These are phyloP conservation scores for Diaporthe sp. DNA, from an alignment of 2,329 filamentous ascomycete species.

Conservation along the genomic window DNA sequence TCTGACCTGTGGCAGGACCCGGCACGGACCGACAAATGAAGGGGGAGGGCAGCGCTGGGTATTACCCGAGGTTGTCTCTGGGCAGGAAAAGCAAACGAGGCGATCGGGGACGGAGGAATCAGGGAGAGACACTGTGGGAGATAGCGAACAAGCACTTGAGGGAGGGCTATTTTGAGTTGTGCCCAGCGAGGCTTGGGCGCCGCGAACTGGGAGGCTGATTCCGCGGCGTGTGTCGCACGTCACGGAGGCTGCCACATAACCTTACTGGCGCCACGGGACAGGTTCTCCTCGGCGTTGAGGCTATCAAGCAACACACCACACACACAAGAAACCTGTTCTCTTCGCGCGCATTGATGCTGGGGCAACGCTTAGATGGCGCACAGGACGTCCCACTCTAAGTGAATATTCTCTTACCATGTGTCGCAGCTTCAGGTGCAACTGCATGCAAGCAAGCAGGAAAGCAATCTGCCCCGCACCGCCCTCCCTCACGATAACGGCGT, in stretches of 20 bases:
- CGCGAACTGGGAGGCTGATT: background rate
- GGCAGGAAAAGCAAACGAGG: no score
- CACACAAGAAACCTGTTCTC: background rate
- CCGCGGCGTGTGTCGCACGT: background rate
- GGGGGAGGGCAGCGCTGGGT: background rate
- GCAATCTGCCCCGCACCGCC: background rate
- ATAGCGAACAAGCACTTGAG: background rate
- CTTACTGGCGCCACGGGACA: background rate
- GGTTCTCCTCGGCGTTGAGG: background rate
- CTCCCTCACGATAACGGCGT: background rate
- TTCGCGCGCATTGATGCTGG: constrained; percentile 11
- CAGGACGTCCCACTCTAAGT: background rate
- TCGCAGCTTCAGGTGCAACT: background rate
- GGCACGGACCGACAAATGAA: constrained; percentile 25
- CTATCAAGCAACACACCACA: background rate
- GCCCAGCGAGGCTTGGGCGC: background rate
- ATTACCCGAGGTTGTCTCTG: background rate
- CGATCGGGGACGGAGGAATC: no score
- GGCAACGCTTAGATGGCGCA: background rate
- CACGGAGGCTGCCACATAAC: background rate
- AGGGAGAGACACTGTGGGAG: background rate
- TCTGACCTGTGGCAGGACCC: constrained; percentile 10
- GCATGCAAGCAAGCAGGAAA: background rate
- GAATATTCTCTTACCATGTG: background rate
- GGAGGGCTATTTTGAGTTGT: constrained; percentile 14